Base-by-base conservation (phyloP, 2,329 filamentous ascomycete genomes). In the Penicillium glabrum region DNA sequence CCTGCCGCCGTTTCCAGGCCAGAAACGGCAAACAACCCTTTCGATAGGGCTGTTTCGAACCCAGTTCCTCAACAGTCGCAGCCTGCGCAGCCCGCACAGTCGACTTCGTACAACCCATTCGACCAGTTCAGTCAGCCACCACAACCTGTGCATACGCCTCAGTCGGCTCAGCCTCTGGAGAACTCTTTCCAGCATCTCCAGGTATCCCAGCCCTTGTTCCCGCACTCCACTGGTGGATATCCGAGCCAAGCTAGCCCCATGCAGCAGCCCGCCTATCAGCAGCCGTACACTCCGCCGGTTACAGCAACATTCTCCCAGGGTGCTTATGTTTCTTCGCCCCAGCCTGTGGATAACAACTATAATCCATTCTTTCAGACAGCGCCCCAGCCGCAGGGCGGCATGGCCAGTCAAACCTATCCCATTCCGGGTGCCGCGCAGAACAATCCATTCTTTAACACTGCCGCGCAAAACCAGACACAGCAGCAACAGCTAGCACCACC, bases 151-250 rank as follows among this genome's bases (percentile, higher is more conserved):
- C 39, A 45, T 14, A 27, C 37, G 16, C 48, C 48, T 14, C 48
- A 27, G 11, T 60, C 71, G 16, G 61, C 63, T n/a, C 67, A 68
- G 61, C 62, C 70, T 11, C 73, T 92, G 19, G 85, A 86, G 61
- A 85, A 89, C 65, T 86, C 89, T 1, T 89, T 96, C 67, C 88
- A 93, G 69, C 86, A 84, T 60, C 82, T 96, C 74, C 86, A 90
- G 37, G 77, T 96, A 2, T 85, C 85, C 10, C 85, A 86, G 63
- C 84, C 85, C 37, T 78, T 92, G 29, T 92, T 93, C 70, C 89
- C 90, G 8, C 86, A 92, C 67, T 86, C 88, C 53, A 93, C 90
- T 1, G 89, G 89, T 53, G 89, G 79, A 54, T 82, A 80, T 64
- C 74, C 77, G 8, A 72, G 66, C 50, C 75, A 77, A 53, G 75